Evolutionary conservation across 2,329 filamentous ascomycete species (phyloP).

Genomic region (Alternaria arborescens): DNA sequence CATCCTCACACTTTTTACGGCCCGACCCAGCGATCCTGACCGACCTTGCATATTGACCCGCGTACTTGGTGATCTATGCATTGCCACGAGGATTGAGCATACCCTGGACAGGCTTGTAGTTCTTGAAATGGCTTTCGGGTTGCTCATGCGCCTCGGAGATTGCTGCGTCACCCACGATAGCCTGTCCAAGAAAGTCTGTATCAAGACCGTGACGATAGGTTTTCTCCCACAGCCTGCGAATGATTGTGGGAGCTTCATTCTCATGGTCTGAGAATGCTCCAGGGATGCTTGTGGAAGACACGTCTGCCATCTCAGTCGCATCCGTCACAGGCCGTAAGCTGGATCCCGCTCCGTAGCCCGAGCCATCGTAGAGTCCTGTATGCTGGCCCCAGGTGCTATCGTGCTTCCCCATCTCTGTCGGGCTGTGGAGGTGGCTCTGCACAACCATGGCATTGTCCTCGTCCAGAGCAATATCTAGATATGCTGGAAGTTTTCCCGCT

Average conservation of each 20-base stretch:
- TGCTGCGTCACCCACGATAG: not conserved
- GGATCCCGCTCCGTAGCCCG: constrained; percentile 32
- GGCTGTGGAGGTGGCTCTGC: not conserved
- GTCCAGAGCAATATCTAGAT: constrained; percentile 7
- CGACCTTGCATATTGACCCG: not conserved
- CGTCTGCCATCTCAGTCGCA: constrained; percentile 2
- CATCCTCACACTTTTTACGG: constrained; percentile 1
- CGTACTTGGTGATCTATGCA: not conserved
- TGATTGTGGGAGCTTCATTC: not conserved
- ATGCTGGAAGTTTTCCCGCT: constrained; percentile 4
- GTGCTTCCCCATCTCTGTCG: constrained; percentile 1
- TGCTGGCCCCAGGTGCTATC: constrained; percentile 11
- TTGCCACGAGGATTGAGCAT: not conserved
- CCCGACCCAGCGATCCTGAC: not conserved
- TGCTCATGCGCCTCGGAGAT: not conserved
- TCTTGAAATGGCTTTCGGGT: not conserved
- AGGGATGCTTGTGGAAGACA: not conserved
- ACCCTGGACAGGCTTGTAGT: not conserved
- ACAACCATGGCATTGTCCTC: not conserved
- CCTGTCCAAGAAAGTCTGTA: not conserved
- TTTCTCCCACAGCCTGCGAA: constrained; percentile 2
- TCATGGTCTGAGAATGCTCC: not conserved
- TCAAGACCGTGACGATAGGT: not conserved
- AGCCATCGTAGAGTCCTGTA: constrained; percentile 33
- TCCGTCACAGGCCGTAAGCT: constrained; percentile 7